Evolutionary conservation across 75 land plant species (phyloP), one percentile per base, ranked within the genome.

Genomic region (Isoetes taiwanensis): DNA sequence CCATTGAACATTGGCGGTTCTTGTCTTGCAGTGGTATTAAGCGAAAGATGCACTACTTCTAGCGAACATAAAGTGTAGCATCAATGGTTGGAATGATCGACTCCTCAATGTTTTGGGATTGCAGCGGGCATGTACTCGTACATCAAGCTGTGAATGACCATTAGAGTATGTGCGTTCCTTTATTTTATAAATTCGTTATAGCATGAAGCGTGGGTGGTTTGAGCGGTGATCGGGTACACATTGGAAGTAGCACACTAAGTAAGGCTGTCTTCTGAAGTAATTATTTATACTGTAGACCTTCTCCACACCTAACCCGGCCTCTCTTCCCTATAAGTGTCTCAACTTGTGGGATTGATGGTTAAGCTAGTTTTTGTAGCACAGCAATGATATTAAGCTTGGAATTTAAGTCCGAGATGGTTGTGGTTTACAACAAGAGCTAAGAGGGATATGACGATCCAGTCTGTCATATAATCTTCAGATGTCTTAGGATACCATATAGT

Each of bases 61-160:
- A n/a, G 70, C 97, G 30, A 95, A 91, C 63, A 43, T 88, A 59
- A 81, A 72, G 25, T 91, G 95, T 60, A 71, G 80, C 68, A 88
- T 91, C 97, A 28, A 91, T 91, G 97, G 80, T 64, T 32, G 97
- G 97, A 61, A 87, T 91, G 97, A 89, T 91, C 32, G 97, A 91
- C 43, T 91, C 97, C 3, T 88, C 87, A 29, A 91, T 87, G 72
- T 95, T 91, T 41, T 91, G 95, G n/a, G 14, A 95, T 91, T 74
- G 97, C 97, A 56, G 95, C 97, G 16, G 97, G 90, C 54, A 78
- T 91, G n/a, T n/a, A 23, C 66, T 89, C 35, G 79, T 91, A 95
- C 88, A 91, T 38, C 75, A 81, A 72, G 89, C 95, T 54, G 83
- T 79, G 30, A 60, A 67, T 66, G 90, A 88, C 62, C 71, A 57